Percentiles rank a stretch among this genome's conserved stretches.
Conservation (phyloP, 495 filamentous ascomycete genomes). For the Oidiodendron maius region DNA sequence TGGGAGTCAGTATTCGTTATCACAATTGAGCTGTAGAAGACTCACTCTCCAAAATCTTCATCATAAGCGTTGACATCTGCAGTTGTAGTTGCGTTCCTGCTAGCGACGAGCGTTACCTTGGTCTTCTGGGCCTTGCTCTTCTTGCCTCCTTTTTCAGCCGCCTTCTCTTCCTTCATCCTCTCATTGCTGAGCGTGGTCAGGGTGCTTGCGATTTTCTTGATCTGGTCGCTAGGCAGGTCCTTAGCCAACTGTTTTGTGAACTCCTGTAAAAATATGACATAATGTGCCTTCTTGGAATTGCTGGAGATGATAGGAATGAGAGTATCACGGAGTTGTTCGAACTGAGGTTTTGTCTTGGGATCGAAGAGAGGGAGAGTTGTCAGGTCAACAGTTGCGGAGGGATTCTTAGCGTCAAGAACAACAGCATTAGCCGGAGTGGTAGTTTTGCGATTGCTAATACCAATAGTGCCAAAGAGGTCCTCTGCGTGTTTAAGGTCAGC, state of each 20-base stretch:
- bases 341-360: conserved; percentile 79
- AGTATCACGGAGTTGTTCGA: conserved; percentile 64
- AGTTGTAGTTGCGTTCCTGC: conserved; percentile 52
- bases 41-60: conserved; percentile 73
- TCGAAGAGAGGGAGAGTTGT: conserved; percentile 78
- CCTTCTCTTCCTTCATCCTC: conserved; percentile 98
- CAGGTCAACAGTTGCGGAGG: conserved; percentile 74
- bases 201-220: conserved; percentile 87
- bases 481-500: conserved; percentile 86
- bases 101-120: conserved; percentile 75
- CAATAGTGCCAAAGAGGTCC: conserved; percentile 80
- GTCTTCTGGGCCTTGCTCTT: conserved; percentile 94
- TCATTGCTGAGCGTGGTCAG: conserved; percentile 87
- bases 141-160: conserved; percentile 89
- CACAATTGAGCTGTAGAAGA: conserved; percentile 1
- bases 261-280: conserved; percentile 82
- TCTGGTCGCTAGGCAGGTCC: conserved; percentile 82
- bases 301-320: conserved; percentile 67
- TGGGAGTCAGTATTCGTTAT: conserved; percentile 8
- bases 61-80: conserved; percentile 72
- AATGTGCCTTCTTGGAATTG: conserved; percentile 85
- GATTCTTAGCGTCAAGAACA: conserved; percentile 61
- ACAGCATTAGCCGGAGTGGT: conserved; percentile 55
- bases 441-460: conserved; percentile 59
- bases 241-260: conserved; percentile 81